Evolutionary conservation across 1,139 yeast genomes (phyloP).

Genomic region (Suzukiozyma palmioleophila): DNA sequence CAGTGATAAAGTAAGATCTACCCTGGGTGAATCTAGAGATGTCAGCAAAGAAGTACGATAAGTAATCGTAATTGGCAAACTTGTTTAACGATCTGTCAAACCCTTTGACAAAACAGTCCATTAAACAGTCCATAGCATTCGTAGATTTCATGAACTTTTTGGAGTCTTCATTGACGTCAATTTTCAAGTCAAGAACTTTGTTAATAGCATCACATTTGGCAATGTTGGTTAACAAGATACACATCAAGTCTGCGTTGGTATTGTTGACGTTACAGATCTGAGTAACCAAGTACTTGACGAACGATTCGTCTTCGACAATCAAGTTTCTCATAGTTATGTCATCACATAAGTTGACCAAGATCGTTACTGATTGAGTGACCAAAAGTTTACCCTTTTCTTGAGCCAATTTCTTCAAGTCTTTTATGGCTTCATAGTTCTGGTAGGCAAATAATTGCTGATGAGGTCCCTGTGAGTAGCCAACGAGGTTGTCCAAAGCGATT

Average conservation of each 20-base stretch:
- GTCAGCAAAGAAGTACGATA: conserved; percentile 88
- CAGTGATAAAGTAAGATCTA: conserved; percentile 68
- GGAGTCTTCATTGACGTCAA: conserved; percentile 31
- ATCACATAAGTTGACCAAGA: conserved; percentile 78
- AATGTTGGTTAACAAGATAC: conserved; percentile 78
- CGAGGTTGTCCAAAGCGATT: conserved; percentile 80
- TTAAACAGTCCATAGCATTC: conserved; percentile 70
- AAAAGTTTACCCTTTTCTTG: conserved; percentile 49
- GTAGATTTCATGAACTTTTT: conserved; percentile 48
- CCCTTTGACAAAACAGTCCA: conserved; percentile 91
- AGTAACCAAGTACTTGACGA: conserved; percentile 50
- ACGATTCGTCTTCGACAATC: conserved; percentile 61
- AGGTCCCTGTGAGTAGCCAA: conserved; percentile 74
- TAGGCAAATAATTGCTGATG: conserved; percentile 64
- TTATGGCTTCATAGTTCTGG: conserved; percentile 67
- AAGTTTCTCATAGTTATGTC: conserved; percentile 58
- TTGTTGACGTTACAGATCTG: conserved; percentile 55
- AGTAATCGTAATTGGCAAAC: conserved; percentile 73
- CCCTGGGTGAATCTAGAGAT: conserved; percentile 70
- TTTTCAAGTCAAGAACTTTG: conserved; percentile 46
- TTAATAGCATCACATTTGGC: conserved; percentile 72
- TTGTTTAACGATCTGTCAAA: conserved; percentile 65
- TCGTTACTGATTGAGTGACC: conserved; percentile 70
- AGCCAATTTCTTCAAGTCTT: conserved; percentile 62
- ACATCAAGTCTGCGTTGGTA: conserved; percentile 73